Base-by-base conservation (phyloP, 2,329 filamentous ascomycete genomes). In the Epichloe aotearoae region DNA sequence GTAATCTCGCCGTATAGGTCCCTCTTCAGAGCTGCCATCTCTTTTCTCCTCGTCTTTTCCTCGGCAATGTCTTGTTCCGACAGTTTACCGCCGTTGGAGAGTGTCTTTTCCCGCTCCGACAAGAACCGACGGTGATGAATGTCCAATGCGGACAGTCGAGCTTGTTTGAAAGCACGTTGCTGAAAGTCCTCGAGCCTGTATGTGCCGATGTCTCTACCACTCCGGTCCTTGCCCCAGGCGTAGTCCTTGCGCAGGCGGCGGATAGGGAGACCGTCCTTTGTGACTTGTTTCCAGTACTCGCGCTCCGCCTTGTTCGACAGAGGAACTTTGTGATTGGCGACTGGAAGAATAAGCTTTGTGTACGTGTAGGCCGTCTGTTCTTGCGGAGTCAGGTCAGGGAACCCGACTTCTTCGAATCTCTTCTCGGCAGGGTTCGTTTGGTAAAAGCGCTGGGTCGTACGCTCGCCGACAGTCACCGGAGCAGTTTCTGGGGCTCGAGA, bases 231-330 rank as follows among this genome's bases (percentile, higher is more conserved):
- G 52, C 76, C 76, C 76, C 76, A 80, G 62, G 59, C 49, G 64
- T 71, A 67, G 57, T 60, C 59, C 39, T 59, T 59, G 20, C 63
- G 60, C 17, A 74, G 64, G 26, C 66, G 65, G 38, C 76, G 73
- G 47, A 74, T 64, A 5, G 76, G 73, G 14, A 79, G 66, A 51
- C 64, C 70, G 46, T 74, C 69, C 56, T 80, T 77, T 61, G 70
- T 71, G 54, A 78, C 68, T 45, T 69, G 66, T 63, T 76, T 77
- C 77, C 77, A 82, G 60, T 76, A 73, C 57, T 80, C 77, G 58
- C 73, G 73, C 59, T 78, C 73, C 26, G 72, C 64, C 62, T 78
- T 78, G 62, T 69, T 64, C 54, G 64, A 66, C 36, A 68, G 61
- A 42, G 59, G 54, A 4, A 71, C 56, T 11, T 58, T 58, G 47